Percentiles rank a stretch among this genome's conserved stretches.
phyloP scores from a whole-genome alignment of 2,329 filamentous ascomycete genomes.

The Alternaria postmessia region DNA sequence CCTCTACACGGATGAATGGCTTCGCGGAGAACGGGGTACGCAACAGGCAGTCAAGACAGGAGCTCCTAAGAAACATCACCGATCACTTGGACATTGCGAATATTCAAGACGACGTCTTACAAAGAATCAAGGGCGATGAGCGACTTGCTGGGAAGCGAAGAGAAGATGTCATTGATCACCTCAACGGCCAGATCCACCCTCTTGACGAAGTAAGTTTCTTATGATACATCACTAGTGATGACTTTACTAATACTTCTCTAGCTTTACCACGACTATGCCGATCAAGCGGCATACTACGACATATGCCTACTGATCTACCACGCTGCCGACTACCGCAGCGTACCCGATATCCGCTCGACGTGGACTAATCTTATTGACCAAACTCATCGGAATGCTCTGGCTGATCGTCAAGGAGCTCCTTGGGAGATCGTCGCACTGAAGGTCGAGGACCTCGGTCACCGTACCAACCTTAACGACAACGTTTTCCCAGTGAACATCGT shows the following conservation, averaged over 20 bases:
- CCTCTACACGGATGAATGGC: constrained; percentile 80
- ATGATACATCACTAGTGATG: neutral
- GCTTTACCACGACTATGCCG: constrained; percentile 93
- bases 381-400: constrained; percentile 61
- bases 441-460: constrained; percentile 64
- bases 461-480: constrained; percentile 63
- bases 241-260: constrained; percentile 50
- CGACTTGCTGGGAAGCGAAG: constrained; percentile 72
- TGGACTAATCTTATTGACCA: constrained; percentile 84
- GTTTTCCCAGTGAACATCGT: constrained; percentile 62
- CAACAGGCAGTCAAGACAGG: constrained; percentile 78
- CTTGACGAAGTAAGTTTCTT: constrained; percentile 73
- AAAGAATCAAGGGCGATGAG: constrained; percentile 75
- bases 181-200: constrained; percentile 80
- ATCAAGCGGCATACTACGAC: constrained; percentile 91
- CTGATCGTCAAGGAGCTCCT: constrained; percentile 61
- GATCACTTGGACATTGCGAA: constrained; percentile 91
- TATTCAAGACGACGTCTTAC: constrained; percentile 90
- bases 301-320: constrained; percentile 93
- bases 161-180: constrained; percentile 68
- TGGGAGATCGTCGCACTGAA: constrained; percentile 74
- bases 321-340: constrained; percentile 87
- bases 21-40: constrained; percentile 63
- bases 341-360: constrained; percentile 81
- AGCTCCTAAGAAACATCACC: constrained; percentile 82